phyloP scores from a whole-genome alignment of 805 yeast genomes.

The Torulaspora franciscae region DNA sequence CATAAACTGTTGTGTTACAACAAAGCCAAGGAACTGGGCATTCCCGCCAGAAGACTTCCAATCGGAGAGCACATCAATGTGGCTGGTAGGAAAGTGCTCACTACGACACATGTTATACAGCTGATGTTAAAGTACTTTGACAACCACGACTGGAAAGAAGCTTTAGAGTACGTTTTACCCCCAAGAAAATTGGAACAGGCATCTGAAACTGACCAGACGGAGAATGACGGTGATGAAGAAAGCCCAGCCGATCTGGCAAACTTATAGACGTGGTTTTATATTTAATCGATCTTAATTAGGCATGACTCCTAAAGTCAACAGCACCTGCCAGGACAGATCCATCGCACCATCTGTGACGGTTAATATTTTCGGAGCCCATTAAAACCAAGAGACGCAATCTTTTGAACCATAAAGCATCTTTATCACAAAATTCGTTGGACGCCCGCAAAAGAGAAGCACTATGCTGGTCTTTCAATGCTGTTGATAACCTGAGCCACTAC shows the following conservation, averaged over 20 bases:
- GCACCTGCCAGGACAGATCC: no score
- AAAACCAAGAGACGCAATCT: no score
- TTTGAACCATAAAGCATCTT: no score
- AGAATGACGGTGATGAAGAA: not conserved
- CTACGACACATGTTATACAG: conserved; percentile 94
- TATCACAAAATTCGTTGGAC: no score
- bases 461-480: no score
- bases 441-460: no score
- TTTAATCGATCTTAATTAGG: not conserved
- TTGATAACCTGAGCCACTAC: no score
- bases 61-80: conserved; percentile 78
- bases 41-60: conserved; percentile 75
- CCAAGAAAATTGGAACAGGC: conserved; percentile 51
- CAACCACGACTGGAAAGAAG: conserved; percentile 71
- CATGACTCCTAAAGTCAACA: no score
- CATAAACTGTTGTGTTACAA: conserved; percentile 73
- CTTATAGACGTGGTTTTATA: not conserved
- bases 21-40: conserved; percentile 71
- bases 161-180: conserved; percentile 86
- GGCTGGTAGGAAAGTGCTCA: conserved; percentile 82
- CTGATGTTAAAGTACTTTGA: conserved; percentile 77
- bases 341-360: no score
- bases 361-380: no score
- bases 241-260: not conserved
- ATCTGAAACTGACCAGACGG: conserved; percentile 6